Evolutionary conservation across 345 rosid genomes (phyloP).

Genomic region (Aquilaria malaccensis): DNA sequence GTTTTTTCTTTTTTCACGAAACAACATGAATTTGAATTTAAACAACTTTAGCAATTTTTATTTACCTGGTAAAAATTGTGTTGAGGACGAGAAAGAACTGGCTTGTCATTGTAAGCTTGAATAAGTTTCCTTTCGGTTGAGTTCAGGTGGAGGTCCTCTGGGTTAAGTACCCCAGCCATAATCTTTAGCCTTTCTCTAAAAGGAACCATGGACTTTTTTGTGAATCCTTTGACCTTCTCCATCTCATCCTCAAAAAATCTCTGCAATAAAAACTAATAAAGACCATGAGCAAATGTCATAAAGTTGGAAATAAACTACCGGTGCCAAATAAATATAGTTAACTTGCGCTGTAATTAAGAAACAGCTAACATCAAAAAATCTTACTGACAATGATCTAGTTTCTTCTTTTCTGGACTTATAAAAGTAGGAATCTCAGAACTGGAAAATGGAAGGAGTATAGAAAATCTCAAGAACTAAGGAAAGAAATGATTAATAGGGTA

Average conservation of each 20-base stretch:
- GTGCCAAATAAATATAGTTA: too few species aligned
- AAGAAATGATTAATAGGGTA: background rate
- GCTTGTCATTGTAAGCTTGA: constrained; percentile 82
- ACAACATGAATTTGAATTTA: too few species aligned
- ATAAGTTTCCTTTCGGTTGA: constrained; percentile 80
- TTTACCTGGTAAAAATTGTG: constrained; percentile 65
- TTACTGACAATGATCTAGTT: too few species aligned
- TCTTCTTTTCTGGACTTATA: background rate
- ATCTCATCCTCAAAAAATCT: constrained; percentile 77
- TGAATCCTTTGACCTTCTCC: constrained; percentile 83
- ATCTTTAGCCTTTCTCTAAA: constrained; percentile 92
- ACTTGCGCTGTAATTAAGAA: too few species aligned
- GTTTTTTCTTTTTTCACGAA: too few species aligned
- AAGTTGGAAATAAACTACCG: too few species aligned
- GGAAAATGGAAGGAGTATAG: too few species aligned
- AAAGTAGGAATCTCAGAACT: too few species aligned
- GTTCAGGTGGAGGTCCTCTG: constrained; percentile 69
- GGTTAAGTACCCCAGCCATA: constrained; percentile 71
- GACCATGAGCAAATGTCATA: background rate
- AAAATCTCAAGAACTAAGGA: background rate
- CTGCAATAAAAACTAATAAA: constrained; percentile 25
- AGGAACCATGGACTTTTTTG: constrained; percentile 64
- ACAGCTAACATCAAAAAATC: too few species aligned
- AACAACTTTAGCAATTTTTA: too few species aligned
- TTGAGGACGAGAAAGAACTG: constrained; percentile 95